These are phyloP conservation scores for Seiridium unicorne DNA, from an alignment of 2,329 filamentous ascomycete genomes.

Conservation along the genomic window DNA sequence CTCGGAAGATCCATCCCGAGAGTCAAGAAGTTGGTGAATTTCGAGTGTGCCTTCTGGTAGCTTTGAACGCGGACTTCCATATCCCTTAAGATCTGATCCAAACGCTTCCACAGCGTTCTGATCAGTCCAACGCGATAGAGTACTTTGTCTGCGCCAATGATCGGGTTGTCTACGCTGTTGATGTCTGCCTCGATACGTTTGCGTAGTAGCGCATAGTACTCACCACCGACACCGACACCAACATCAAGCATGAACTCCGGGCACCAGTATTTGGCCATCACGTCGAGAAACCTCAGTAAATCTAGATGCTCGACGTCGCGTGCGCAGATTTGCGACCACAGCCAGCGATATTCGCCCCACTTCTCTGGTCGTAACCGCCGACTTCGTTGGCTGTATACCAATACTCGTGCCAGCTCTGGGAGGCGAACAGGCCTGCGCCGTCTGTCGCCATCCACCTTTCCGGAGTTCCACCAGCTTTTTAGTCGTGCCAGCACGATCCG, in stretches of 20 bases:
- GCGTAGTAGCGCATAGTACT: neutral
- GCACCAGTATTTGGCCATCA: neutral
- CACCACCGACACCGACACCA: neutral
- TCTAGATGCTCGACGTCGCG: neutral
- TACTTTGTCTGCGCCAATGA: neutral
- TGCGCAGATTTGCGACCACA: neutral
- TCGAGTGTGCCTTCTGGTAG: too few relatives aligned
- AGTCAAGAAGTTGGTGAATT: too few relatives aligned
- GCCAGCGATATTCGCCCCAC: neutral
- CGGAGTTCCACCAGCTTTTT: neutral
- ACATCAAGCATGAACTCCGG: neutral
- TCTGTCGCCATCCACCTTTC: neutral
- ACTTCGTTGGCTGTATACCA: neutral
- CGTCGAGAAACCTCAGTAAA: neutral
- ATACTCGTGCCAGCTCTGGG: neutral
- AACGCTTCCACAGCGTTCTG: neutral
- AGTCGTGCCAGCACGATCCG: neutral
- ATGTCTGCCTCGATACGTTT: neutral
- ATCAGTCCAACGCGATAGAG: neutral
- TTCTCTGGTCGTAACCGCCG: neutral
- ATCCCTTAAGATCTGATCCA: too few relatives aligned
- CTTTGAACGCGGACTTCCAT: too few relatives aligned
- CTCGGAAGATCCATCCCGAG: too few relatives aligned
- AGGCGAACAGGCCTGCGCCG: neutral
- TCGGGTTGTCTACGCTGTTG: neutral